Evolutionary conservation across 352 stramenopile genomes (phyloP), one percentile per base, ranked within the genome.

Genomic region (Globisporangium middletonii): DNA sequence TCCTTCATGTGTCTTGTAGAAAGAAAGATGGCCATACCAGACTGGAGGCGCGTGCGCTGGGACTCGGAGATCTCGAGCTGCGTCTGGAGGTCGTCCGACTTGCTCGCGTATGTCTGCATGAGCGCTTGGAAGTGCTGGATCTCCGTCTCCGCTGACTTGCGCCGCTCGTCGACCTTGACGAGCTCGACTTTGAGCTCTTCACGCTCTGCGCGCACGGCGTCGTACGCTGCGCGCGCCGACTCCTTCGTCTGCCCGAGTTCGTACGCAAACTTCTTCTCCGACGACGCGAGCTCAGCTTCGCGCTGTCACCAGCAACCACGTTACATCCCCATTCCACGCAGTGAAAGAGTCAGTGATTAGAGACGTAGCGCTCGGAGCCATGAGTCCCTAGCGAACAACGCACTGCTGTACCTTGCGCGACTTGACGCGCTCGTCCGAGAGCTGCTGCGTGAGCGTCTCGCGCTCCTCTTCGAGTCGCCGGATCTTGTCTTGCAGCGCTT

Each of bases 401-500:
- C 26, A 13, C 7, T n/a, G 30, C 5, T 59, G 28, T 57, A 86
- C 64, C 72, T 88, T 86, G 55, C 75, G 68, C 4, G 67, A 62
- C 23, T 60, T 72, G 9, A 83, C 64, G 52, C 86, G 85, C 35
- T 71, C 42, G 57, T 85, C 76, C 2, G 74, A 87, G n/a, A 86
- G 64, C 60, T 92, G 66, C 50, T 86, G 69, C 41, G 65, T 67
- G 37, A 89, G 64, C 43, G 60, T 65, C 43, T 83, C 79, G 11
- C 77, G 72, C 54, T 92, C 79, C 28, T 83, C 67, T 57, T 92
- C 82, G 1, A 92, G 65, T 6, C 79, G 72, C 13, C 66, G 65
- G 42, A 90, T 88, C 51, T 92, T 92, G 64, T 92, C 77, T 41
- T 92, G 82, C 5, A 92, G 72, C 1, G 82, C 82, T 57, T 92